These are phyloP conservation scores for Nicotiana knightiana DNA, from an alignment of 257 asterid species.

Conservation along the genomic window DNA sequence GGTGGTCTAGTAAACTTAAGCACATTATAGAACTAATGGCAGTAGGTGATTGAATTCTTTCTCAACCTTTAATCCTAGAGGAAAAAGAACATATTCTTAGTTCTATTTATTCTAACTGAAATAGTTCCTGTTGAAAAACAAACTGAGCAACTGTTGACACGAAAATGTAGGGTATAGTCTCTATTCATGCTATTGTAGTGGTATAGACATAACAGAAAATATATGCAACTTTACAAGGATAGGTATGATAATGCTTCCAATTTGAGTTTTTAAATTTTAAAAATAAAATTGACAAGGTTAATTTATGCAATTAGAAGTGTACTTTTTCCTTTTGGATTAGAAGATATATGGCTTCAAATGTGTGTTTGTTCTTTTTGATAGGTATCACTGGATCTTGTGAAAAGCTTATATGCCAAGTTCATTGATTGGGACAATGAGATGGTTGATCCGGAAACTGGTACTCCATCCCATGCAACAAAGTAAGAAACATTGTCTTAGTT, in stretches of 20 bases:
- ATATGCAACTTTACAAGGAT: neutral
- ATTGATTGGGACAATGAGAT: constrained; percentile 96
- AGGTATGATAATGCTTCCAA: neutral
- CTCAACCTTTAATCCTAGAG: neutral
- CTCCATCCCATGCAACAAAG: constrained; percentile 79
- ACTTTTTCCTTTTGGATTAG: neutral
- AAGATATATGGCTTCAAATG: neutral
- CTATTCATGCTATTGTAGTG: neutral
- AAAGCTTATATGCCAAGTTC: constrained; percentile 90
- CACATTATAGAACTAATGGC: neutral
- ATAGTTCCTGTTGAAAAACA: neutral
- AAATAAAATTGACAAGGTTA: neutral
- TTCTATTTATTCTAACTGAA: neutral
- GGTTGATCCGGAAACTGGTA: constrained; percentile 87
- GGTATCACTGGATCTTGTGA: constrained; percentile 97
- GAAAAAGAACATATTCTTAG: neutral
- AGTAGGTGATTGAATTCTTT: neutral
- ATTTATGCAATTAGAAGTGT: neutral
- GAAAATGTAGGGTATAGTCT: neutral
- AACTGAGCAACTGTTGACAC: neutral
- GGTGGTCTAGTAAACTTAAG: neutral
- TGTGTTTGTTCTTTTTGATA: constrained; percentile 24
- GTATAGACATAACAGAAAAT: neutral
- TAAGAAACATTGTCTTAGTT: constrained; percentile 35
- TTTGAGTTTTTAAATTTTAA: neutral